phyloP scores from a whole-genome alignment of 1,139 yeast species.

The Pichia sp. region DNA sequence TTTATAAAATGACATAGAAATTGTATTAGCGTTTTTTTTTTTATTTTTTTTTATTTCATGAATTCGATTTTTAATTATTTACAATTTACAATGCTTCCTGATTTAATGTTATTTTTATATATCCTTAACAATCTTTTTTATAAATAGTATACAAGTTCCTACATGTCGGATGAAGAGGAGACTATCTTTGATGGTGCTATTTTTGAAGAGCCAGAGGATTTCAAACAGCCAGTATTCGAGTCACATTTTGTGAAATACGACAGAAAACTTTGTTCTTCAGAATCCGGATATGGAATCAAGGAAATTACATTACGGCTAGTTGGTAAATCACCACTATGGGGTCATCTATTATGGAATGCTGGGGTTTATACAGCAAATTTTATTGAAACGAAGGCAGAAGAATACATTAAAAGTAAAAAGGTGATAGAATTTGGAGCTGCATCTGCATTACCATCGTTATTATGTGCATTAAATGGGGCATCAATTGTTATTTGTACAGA shows the following conservation, averaged over 20 bases:
- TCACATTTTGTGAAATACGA: slow-evolving; percentile 68
- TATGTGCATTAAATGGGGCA: slow-evolving; percentile 66
- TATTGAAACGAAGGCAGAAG: slow-evolving; percentile 54
- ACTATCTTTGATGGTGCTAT: slow-evolving; percentile 23
- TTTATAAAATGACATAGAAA: too few species aligned
- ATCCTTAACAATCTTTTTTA: too few species aligned
- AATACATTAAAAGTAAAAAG: slow-evolving; percentile 51
- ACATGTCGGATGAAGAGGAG: slow-evolving; percentile 20
- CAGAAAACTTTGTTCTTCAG: slow-evolving; percentile 37
- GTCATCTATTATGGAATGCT: slow-evolving; percentile 94
- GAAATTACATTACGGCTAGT: slow-evolving; percentile 62
- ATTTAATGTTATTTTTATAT: too few species aligned
- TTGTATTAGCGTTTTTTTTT: too few species aligned
- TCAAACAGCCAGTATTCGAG: slow-evolving; percentile 55
- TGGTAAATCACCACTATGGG: slow-evolving; percentile 94
- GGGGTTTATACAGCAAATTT: slow-evolving; percentile 85
- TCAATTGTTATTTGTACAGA: slow-evolving; percentile 70
- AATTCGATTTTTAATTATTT: too few species aligned
- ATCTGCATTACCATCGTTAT: slow-evolving; percentile 77
- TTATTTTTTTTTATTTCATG: too few species aligned
- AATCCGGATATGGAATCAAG: slow-evolving; percentile 29
- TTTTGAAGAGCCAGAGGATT: slow-evolving; percentile 84
- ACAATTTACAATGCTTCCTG: too few species aligned
- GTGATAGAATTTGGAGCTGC: slow-evolving; percentile 93
- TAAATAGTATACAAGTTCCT: too few species aligned